Percentiles rank a stretch among this genome's conserved stretches.
phyloP scores from a whole-genome alignment of 1,284 basidiomycete species.

The Phylloboletellus chloephorus region DNA sequence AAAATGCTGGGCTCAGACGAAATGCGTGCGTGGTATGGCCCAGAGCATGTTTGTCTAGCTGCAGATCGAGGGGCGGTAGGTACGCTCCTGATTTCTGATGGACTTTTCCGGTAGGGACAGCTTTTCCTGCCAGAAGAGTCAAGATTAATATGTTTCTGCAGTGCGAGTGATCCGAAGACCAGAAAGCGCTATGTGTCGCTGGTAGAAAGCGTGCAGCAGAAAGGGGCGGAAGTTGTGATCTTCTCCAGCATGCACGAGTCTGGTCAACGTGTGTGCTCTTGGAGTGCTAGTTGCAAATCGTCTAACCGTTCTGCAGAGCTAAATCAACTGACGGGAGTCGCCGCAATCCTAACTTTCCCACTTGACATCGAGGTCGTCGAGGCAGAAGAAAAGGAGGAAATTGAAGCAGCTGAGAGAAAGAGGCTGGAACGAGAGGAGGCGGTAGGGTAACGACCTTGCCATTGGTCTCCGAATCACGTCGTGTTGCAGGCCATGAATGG shows the following conservation, averaged over 20 bases:
- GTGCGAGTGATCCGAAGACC: slow-evolving; percentile 69
- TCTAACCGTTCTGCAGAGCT: slow-evolving; percentile 57
- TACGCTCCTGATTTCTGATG: slow-evolving; percentile 92
- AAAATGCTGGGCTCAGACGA: slow-evolving; percentile 95
- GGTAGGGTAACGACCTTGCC: slow-evolving; percentile 21
- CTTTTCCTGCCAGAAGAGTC: background rate
- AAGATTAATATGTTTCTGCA: slow-evolving; percentile 22
- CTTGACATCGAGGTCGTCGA: slow-evolving; percentile 94
- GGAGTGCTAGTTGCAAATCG: background rate
- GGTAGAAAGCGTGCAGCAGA: slow-evolving; percentile 84
- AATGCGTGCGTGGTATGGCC: slow-evolving; percentile 97
- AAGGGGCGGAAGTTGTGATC: slow-evolving; percentile 90
- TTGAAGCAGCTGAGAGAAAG: slow-evolving; percentile 42
- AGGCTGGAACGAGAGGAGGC: slow-evolving; percentile 32
- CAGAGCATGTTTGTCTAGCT: slow-evolving; percentile 88
- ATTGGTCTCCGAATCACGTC: background rate
- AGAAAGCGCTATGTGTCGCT: slow-evolving; percentile 84
- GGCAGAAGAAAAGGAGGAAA: slow-evolving; percentile 69
- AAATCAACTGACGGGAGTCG: slow-evolving; percentile 92
- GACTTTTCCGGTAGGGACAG: slow-evolving; percentile 75
- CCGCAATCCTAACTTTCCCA: slow-evolving; percentile 94
- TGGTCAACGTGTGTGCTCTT: slow-evolving; percentile 73
- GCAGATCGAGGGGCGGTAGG: slow-evolving; percentile 92
- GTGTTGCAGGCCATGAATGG: background rate
- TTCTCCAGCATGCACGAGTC: slow-evolving; percentile 99